Percentiles rank a stretch among this genome's conserved stretches.
Conservation (phyloP, 2,329 filamentous ascomycete genomes). For the Madurella mycetomatis region DNA sequence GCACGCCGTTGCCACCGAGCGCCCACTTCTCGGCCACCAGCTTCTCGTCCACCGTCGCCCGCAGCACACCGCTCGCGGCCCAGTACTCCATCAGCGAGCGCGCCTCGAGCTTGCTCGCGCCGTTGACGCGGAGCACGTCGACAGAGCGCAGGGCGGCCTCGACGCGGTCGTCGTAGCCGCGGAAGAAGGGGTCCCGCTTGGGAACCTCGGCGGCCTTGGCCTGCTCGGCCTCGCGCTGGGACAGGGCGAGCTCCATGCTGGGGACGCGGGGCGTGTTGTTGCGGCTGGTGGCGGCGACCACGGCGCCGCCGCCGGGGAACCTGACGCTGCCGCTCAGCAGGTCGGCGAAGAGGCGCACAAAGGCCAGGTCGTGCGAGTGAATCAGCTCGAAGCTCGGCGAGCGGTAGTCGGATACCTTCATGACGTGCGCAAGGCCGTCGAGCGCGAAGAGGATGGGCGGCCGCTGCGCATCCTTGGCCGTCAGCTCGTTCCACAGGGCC, state of each 20-base stretch:
- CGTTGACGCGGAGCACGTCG: conserved; percentile 55
- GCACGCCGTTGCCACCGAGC: conserved; percentile 71
- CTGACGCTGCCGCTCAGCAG: conserved; percentile 58
- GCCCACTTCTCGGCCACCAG: conserved; percentile 80
- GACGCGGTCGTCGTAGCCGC: conserved; percentile 53
- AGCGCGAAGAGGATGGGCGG: conserved; percentile 66
- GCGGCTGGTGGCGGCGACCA: conserved; percentile 69
- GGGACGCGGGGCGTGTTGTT: conserved; percentile 64
- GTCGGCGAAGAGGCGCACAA: conserved; percentile 71
- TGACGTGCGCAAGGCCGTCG: conserved; percentile 77
- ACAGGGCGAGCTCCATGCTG: conserved; percentile 65
- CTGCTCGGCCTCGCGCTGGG: conserved; percentile 47
- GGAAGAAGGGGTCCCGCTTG: conserved; percentile 49
- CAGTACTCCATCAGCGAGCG: conserved; percentile 88
- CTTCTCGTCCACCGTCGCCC: conserved; percentile 63
- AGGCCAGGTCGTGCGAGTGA: conserved; percentile 78
- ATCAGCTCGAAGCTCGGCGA: conserved; percentile 66
- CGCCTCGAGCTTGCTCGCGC: conserved; percentile 70
- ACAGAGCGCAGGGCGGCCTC: conserved; percentile 49
- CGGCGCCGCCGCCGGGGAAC: conserved; percentile 69
- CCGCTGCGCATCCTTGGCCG: conserved; percentile 38
- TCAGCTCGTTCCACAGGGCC: conserved; percentile 76
- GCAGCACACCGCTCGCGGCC: conserved; percentile 76
- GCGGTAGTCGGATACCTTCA: conserved; percentile 73
- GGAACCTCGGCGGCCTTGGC: conserved; percentile 29